Base-by-base conservation (phyloP, 768 basidiomycete species). In the Paxillus rubicundulus region DNA sequence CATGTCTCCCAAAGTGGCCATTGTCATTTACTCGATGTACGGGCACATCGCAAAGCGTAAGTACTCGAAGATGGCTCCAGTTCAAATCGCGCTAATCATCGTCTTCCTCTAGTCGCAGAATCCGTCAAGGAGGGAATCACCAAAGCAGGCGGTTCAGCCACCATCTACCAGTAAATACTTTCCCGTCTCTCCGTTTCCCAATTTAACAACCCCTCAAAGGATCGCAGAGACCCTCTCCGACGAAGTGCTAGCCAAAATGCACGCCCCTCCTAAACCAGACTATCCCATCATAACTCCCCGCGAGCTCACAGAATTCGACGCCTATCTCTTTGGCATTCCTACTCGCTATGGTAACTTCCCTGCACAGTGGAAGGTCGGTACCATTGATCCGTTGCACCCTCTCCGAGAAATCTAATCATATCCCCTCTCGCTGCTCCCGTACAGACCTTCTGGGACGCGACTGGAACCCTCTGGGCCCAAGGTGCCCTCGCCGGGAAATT, bases 281-380 rank as follows among this genome's bases (percentile, higher is more conserved):
- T 90, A 90, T 68, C 89, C 91, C 3, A 62, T 89, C 58, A 74
- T 91, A 61, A 73, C 70, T 2, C 77, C 85, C 21, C 68, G 73
- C 1, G 72, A 77, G 5, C 76, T 96, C 46, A 57, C 71, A 17
- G 52, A 75, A 5, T 87, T 78, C 62, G 89, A 95, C 60, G 91
- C 81, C 5, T 84, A 81, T 9, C 30, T 30, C 57, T 76, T 91
- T 47, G 92, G 89, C 54, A 74, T 91, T 52, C 86, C 86, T 47
- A 88, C 87, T 27, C 86, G 92, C 61, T 95, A 81, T 71, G 92
- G 92, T 39, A 84, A 79, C 62, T 84, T 89, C 69, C 82, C 91
- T 24, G 87, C 75, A 56, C 92, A 94, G 60, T 87, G 82, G 82
- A 88, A 87, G 80, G 85, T 82, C 47, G 2, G 73, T 58, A 37